Percentiles rank a stretch among this genome's conserved stretches.
Conservation (phyloP, 2,329 filamentous ascomycete species). For the Huntiella abstrusa region DNA sequence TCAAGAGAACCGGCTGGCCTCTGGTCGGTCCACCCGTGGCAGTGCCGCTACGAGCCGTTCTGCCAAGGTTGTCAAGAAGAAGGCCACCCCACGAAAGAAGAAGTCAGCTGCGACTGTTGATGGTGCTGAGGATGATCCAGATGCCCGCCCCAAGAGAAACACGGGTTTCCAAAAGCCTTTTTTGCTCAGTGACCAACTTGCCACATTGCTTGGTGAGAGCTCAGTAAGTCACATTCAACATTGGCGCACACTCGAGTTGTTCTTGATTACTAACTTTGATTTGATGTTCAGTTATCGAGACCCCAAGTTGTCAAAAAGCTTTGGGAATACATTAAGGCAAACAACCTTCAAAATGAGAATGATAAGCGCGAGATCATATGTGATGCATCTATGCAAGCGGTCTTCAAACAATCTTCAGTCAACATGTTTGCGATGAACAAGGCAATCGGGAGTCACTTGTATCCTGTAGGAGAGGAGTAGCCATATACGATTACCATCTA, state of each 20-base stretch:
- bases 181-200: conserved; percentile 49
- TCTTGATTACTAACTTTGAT: not conserved
- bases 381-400: conserved; percentile 75
- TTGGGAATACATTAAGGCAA: conserved; percentile 84
- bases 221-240: conserved; percentile 25
- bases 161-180: conserved; percentile 87
- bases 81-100: conserved; percentile 55
- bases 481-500: too few relatives aligned
- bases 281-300: conserved; percentile 49
- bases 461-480: conserved; percentile 57
- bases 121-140: conserved; percentile 24
- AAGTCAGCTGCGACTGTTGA: conserved; percentile 51
- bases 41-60: conserved; percentile 40
- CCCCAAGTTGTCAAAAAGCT: conserved; percentile 93
- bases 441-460: conserved; percentile 74
- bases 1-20: conserved; percentile 58
- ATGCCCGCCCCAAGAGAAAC: conserved; percentile 61
- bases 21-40: conserved; percentile 57
- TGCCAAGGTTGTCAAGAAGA: conserved; percentile 50
- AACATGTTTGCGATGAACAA: conserved; percentile 99
- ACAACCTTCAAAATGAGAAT: conserved; percentile 71
- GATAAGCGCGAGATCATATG: conserved; percentile 89
- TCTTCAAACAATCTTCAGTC: conserved; percentile 79
- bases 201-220: conserved; percentile 50
- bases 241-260: too few relatives aligned